Base-by-base conservation (phyloP, 2,329 filamentous ascomycete genomes). In the Aspergillus hortae region DNA sequence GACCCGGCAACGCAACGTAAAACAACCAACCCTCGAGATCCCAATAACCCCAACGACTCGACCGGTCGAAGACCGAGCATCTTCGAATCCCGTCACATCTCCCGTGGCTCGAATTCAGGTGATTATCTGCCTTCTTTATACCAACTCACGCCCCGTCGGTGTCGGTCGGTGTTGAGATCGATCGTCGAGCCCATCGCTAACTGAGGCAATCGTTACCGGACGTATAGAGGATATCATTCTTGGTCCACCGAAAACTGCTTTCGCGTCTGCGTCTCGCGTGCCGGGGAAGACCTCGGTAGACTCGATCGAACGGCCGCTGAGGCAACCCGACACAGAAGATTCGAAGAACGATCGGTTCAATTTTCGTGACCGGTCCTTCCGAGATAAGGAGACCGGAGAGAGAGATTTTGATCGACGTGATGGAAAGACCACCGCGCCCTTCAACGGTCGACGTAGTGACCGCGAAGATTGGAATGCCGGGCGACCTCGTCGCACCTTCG, bases 241-340 rank as follows among this genome's bases (percentile, higher is more conserved):
- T 52, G 91, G 89, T 12, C 91, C 91, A 17, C 89, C 91, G 1
- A 89, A 89, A 69, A 89, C 85, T 44, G 84, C 85, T 42, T 96
- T 96, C 70, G 84, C 89, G 48, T 95, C 91, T 1, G 82, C 87
- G 19, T 89, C 88, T 53, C 79, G 83, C 54, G 68, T 71, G 48
- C 62, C 68, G 56, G 71, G 72, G 33, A 81, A 81, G 66, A 62
- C 66, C 30, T 70, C 67, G 1, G 69, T 74, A 51, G 77, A 80
- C 52, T 62, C 70, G 44, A 68, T 70, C 19, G 76, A 79, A 53
- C 71, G 74, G 38, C 53, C 71, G 21, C 68, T 72, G 48, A 72
- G 74, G 12, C 72, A 77, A 46, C 81, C 83, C 46, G 74, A 74
- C 25, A 80, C 86, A 25, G 84, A 82, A 59, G 65, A 73, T 2